phyloP scores from a whole-genome alignment of 768 basidiomycete species.

The Hygrocybe punicea region DNA sequence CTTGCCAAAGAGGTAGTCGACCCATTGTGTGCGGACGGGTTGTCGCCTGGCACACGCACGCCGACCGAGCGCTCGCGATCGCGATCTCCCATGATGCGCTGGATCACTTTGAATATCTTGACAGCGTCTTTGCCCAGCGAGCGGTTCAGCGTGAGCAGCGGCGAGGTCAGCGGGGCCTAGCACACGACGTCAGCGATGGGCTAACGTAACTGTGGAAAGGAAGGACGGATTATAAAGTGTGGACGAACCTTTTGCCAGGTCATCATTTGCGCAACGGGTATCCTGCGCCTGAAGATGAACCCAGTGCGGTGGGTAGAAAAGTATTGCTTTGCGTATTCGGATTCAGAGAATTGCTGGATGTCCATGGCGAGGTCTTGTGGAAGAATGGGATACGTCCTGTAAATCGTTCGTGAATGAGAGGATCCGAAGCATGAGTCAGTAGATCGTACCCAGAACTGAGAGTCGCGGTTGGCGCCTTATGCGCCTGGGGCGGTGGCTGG shows the following conservation, averaged over 20 bases:
- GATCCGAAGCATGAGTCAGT: slow-evolving; percentile 3
- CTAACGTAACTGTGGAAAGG: slow-evolving; percentile 2
- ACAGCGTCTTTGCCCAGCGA: slow-evolving; percentile 72
- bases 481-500: slow-evolving; percentile 34
- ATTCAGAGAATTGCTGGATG: slow-evolving; percentile 83
- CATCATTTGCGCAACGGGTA: slow-evolving; percentile 87
- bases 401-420: slow-evolving; percentile 8
- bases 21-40: slow-evolving; percentile 39
- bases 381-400: slow-evolving; percentile 70
- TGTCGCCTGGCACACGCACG: slow-evolving; percentile 46
- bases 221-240: neutral
- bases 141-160: slow-evolving; percentile 69
- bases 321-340: slow-evolving; percentile 81
- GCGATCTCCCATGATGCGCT: slow-evolving; percentile 91
- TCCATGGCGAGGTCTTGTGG: slow-evolving; percentile 79
- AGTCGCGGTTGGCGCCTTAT: slow-evolving; percentile 38
- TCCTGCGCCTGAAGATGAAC: slow-evolving; percentile 75
- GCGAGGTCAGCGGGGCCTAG: slow-evolving; percentile 62
- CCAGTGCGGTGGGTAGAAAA: slow-evolving; percentile 90
- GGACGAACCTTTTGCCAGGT: slow-evolving; percentile 75
- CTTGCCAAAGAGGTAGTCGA: slow-evolving; percentile 47
- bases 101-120: slow-evolving; percentile 83
- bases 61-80: slow-evolving; percentile 64
- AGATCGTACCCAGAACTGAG: slow-evolving; percentile 65
- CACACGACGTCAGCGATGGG: neutral